Evolutionary conservation across 768 basidiomycete genomes (phyloP), one percentile per base, ranked within the genome.

Genomic region (Pleurotus giganteus): DNA sequence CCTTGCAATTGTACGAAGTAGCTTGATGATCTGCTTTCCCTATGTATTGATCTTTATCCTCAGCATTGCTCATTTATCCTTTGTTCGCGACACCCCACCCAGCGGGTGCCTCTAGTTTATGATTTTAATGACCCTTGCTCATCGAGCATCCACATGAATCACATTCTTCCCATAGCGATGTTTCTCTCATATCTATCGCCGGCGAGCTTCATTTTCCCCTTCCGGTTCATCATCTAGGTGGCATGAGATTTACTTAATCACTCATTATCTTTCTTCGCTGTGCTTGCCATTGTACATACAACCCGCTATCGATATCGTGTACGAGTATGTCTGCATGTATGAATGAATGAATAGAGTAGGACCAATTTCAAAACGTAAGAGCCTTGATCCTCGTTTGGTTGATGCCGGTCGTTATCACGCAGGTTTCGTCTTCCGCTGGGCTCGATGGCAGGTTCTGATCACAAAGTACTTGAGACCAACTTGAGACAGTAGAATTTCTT

Each of bases 231-330:
- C 24, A 45, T 45, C 26, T 51, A 51, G 49, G 49, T n/a, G n/a
- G 49, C 34, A 37, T 51, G 21, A 51, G 29, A 37, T 32, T 36
- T 51, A 27, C 21, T 47, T 29, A 32, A 17, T 41, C 39, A 19
- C 7, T 19, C 19, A 45, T 23, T 23, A 51, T 51, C 24, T 36
- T 15, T 6, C 36, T 23, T n/a, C 37, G 49, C 49, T 51, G 49
- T 51, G 29, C 34, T 37, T 24, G 9, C n/a, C 34, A 51, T 34
- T 51, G 49, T 51, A 51, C 49, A 51, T 51, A 51, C 49, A 51
- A 51, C 34, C 34, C 34, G 49, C 34, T 51, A 34, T 51, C 49
- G 49, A 23, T 36, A 19, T 37, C 49, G 31, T 37, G 49, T 51
- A 37, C 23, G 29, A 26, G 44, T 45, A 51, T 51, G n/a, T 36